Base-by-base conservation (phyloP, 148 eudicot species). In the Cornus florida region DNA sequence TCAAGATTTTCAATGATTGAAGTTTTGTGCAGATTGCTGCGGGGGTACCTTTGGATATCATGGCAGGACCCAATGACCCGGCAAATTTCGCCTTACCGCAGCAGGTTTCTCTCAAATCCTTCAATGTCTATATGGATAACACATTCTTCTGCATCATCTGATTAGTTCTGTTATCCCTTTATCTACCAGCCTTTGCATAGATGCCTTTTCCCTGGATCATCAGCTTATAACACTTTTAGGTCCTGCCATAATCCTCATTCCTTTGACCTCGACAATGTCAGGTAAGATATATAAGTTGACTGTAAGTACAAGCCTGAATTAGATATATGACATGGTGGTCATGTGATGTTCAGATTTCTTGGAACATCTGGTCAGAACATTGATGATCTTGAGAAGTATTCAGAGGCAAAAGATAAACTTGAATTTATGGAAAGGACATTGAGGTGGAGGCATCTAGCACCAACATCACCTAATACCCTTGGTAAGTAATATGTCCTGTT, bases 281-380 rank as follows among this genome's bases (percentile, higher is more conserved):
- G 92, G 98, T 96, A 87, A 78, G 64, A 78, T 57, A 50, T n/a
- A n/a, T 46, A 6, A 22, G 5, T 46, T 32, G 8, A 43, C 14
- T 35, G 14, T 33, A 31, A 31, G 56, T 70, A 71, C 10, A 33
- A 59, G 24, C 59, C 0, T 23, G 67, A 48, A 17, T 67, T n/a
- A 50, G 20, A 17, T 4, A 35, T 50, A 23, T 75, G 22, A 32
- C 39, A 74, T 8, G 32, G 10, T 70, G 68, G 6, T 81, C 39
- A 43, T 48, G n/a, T 70, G 17, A 16, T 16, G 14, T 53, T 53
- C 86, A 95, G 99, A 81, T 93, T 95, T 86, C 87, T 95, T 79
- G 99, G 99, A 80, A 95, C 99, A 22, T 93, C 99, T 14, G 99
- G 99, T 77, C 98, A 93, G 88, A 96, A 93, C 72, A 91, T 96